phyloP scores from a whole-genome alignment of 305 asterid species.

The Ajuga reptans region DNA sequence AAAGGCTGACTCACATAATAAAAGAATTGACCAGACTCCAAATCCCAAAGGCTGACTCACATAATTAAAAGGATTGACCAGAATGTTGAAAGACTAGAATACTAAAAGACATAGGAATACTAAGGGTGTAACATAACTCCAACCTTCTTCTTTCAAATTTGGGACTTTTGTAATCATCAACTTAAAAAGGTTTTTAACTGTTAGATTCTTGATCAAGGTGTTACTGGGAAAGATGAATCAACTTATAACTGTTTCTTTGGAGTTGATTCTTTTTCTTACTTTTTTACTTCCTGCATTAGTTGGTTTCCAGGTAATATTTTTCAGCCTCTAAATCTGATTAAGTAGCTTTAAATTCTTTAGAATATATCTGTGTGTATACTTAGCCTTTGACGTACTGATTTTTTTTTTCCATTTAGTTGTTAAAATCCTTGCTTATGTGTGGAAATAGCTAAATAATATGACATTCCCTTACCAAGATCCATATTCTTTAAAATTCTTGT shows the following conservation, averaged over 20 bases:
- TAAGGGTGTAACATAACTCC: no score
- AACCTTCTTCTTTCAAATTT: no score
- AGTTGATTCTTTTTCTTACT: background rate
- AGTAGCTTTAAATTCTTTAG: background rate
- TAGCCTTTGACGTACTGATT: background rate
- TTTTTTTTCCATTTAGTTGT: background rate
- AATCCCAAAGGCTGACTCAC: no score
- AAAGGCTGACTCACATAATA: no score
- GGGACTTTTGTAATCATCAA: no score
- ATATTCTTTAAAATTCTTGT: background rate
- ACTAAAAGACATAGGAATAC: no score
- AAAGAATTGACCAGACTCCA: no score
- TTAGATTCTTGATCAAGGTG: background rate
- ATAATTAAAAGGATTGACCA: no score
- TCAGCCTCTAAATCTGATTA: background rate
- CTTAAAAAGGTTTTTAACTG: background rate
- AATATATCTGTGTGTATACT: background rate
- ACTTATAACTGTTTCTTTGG: background rate
- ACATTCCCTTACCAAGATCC: background rate
- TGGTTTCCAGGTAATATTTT: background rate
- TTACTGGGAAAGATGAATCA: background rate
- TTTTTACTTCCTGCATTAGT: background rate
- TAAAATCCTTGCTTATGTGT: conserved; percentile 6
- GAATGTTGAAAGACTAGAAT: no score
- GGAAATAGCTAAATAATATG: background rate